A percentile compares a stretch with the other conserved stretches of the same genome.
These are phyloP conservation scores for Hyaloscypha bicolor DNA, from an alignment of 495 filamentous ascomycete species.

Conservation along the genomic window DNA sequence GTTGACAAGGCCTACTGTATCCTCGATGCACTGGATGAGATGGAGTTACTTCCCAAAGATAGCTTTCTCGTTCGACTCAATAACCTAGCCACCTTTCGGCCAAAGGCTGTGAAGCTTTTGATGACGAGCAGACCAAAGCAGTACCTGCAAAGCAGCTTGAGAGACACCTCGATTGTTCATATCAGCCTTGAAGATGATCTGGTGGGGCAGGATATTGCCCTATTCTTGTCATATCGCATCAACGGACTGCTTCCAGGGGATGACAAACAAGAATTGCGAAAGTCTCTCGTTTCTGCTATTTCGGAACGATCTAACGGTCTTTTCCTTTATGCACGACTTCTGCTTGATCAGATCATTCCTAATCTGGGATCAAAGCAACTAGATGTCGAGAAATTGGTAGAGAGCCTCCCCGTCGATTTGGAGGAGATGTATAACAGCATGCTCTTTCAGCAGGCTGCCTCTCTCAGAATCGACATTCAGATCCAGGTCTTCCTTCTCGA, in stretches of 20 bases:
- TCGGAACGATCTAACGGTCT: constrained; percentile 36
- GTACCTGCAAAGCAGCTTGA: constrained; percentile 20
- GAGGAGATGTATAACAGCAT: constrained; percentile 51
- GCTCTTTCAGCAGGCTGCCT: constrained; percentile 45
- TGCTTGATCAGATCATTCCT: constrained; percentile 40
- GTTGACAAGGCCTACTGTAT: constrained; percentile 48
- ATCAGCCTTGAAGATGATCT: constrained; percentile 20
- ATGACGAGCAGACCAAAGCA: constrained; percentile 28
- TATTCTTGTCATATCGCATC: constrained; percentile 17
- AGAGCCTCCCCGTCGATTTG: constrained; percentile 38
- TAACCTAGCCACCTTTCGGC: constrained; percentile 4
- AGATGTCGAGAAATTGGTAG: constrained; percentile 9
- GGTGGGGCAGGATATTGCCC: constrained; percentile 18
- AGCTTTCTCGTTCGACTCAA: constrained; percentile 10
- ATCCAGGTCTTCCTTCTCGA: constrained; percentile 21
- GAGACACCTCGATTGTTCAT: constrained; percentile 19
- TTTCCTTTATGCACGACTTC: constrained; percentile 50
- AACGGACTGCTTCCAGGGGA: neutral
- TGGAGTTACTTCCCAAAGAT: constrained; percentile 28
- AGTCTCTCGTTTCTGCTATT: constrained; percentile 9
- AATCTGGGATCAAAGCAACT: neutral
- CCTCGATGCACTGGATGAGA: constrained; percentile 49
- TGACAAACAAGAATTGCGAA: neutral
- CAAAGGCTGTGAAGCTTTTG: constrained; percentile 20
- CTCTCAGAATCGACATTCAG: constrained; percentile 4